These are phyloP conservation scores for Peronospora farinosa DNA, from an alignment of 352 stramenopile species.

Conservation along the genomic window DNA sequence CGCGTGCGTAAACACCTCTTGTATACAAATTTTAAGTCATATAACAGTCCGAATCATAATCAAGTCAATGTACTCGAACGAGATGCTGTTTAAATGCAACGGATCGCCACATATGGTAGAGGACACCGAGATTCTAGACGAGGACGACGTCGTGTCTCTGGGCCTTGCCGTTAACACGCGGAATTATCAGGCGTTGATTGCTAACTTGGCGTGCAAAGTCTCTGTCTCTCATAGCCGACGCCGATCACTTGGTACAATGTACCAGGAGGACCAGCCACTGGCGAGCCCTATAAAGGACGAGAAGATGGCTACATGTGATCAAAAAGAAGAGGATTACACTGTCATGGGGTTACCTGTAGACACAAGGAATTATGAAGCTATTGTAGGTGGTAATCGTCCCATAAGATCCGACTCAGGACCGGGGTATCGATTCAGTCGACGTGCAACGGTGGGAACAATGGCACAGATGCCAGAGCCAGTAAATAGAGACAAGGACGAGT, in stretches of 20 bases:
- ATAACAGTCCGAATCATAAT: not conserved
- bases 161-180: constrained; percentile 54
- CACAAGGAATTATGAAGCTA: constrained; percentile 46
- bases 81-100: constrained; percentile 9
- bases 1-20: no score
- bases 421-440: constrained; percentile 18
- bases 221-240: constrained; percentile 9
- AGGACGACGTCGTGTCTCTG: constrained; percentile 29
- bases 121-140: constrained; percentile 10
- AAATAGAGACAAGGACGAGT: constrained; percentile 1
- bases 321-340: constrained; percentile 19
- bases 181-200: constrained; percentile 56
- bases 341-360: constrained; percentile 44
- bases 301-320: not conserved
- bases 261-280: constrained; percentile 11
- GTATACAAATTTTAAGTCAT: constrained; percentile 14
- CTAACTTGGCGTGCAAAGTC: constrained; percentile 24
- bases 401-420: constrained; percentile 19
- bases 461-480: constrained; percentile 10
- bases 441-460: constrained; percentile 26
- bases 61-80: constrained; percentile 4
- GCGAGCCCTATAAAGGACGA: constrained; percentile 5
- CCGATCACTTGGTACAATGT: constrained; percentile 18
- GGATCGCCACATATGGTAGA: constrained; percentile 14
- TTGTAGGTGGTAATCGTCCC: constrained; percentile 26